Evolutionary conservation across 306 rosid genomes (phyloP), one percentile per base, ranked within the genome.

Genomic region (Rosa lucieae): DNA sequence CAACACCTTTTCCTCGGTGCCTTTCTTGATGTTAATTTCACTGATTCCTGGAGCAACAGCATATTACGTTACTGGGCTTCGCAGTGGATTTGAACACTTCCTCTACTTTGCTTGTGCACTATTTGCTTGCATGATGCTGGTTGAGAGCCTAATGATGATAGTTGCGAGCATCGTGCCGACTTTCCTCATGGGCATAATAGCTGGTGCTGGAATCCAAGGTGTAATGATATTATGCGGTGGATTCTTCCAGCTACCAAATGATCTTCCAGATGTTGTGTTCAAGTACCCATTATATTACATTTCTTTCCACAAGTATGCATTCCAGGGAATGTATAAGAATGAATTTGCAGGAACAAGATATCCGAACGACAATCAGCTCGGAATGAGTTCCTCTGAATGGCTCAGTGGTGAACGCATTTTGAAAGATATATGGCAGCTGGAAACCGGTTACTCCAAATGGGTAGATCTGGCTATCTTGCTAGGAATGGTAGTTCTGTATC

Each of bases 111-210:
- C 51, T 18, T 56, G 44, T 17, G 77, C 69, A 10, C 26, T 93
- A 2, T 89, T 85, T 71, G 49, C 88, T 0, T 84, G 89, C 63
- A 67, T 88, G 58, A 77, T 84, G 89, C 46, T 91, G 32, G 94
- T 93, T 5, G 98, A 93, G 82, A 89, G 94, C 82, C 85, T 91
- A 0, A 93, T 91, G 96, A 91, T 93, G 98, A 85, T 89, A 44
- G 88, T 91, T n/a, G 93, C 94, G 0, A 84, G 89, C 70, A 62
- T 91, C 3, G 91, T 93, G n/a, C 96, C 98, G 1, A 79, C 87
- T 80, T 88, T 82, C 47, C 93, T 93, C 0, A 87, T 91, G 96
- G 98, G 98, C 0, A 89, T 91, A 5, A 93, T 91, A 67, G 61
- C 86, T 1, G 94, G 98, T 18, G 86, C 94, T 51, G 97, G 97